Percentiles rank a stretch among this genome's conserved stretches.
Evolutionary conservation across 768 basidiomycete species (phyloP).

Genomic region (Cantharellus cinnabarinus): DNA sequence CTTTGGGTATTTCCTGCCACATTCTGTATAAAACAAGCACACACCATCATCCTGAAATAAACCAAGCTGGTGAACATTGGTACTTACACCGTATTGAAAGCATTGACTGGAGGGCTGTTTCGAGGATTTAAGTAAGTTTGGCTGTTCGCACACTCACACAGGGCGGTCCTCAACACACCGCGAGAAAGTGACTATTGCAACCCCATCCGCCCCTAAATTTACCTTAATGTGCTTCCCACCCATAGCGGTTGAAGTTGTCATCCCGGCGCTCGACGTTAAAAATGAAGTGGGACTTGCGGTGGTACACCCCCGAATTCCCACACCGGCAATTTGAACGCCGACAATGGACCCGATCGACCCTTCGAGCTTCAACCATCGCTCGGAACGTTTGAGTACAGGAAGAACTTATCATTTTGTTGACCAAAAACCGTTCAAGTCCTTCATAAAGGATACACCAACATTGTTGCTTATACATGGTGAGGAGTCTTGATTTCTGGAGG

Average conservation of each 20-base stretch:
- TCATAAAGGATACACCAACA: conserved; percentile 26
- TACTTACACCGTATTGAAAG: not conserved
- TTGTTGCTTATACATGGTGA: conserved; percentile 53
- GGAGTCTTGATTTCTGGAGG: not conserved
- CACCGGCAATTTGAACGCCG: not conserved
- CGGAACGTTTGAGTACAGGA: conserved; percentile 34
- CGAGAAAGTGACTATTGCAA: too few relatives aligned
- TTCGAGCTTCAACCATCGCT: conserved; percentile 31
- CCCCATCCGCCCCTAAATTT: too few relatives aligned
- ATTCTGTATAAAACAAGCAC: conserved; percentile 24
- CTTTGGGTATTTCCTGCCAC: conserved; percentile 45
- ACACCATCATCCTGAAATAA: not conserved
- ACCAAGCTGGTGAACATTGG: not conserved
- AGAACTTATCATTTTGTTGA: conserved; percentile 53
- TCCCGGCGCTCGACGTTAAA: too few relatives aligned
- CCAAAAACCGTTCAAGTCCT: conserved; percentile 27
- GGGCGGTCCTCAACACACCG: not conserved
- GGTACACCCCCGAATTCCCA: too few relatives aligned
- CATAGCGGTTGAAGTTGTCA: too few relatives aligned
- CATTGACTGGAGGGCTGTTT: not conserved
- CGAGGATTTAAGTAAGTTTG: not conserved
- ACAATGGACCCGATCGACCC: conserved; percentile 19
- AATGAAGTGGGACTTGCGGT: too few relatives aligned
- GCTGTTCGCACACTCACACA: too few relatives aligned
- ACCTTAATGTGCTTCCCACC: too few relatives aligned